phyloP scores from a whole-genome alignment of 805 yeast genomes.

The Priceomyces castillae region DNA sequence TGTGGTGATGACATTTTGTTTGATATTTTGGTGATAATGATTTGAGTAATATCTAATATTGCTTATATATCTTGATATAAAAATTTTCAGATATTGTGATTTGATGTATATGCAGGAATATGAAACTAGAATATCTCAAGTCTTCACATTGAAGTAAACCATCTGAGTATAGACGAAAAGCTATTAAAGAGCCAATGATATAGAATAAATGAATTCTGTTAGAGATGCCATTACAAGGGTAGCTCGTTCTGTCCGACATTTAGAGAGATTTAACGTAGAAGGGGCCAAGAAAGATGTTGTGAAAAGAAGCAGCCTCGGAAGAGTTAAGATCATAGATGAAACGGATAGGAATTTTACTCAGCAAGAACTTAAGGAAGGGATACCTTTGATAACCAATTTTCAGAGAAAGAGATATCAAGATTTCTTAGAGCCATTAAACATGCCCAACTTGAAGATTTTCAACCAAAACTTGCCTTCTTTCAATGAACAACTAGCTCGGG shows the following conservation, averaged over 20 bases:
- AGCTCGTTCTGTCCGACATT: conserved; percentile 28
- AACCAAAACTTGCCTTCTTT: conserved; percentile 22
- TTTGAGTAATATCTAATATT: not conserved
- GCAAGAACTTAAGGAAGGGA: conserved; percentile 10
- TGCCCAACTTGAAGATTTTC: conserved; percentile 31
- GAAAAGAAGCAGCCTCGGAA: not conserved
- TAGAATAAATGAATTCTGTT: conserved; percentile 25
- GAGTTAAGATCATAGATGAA: conserved; percentile 1
- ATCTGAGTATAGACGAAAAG: too few relatives aligned
- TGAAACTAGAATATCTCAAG: too few relatives aligned
- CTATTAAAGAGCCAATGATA: conserved; percentile 2
- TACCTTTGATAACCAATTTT: conserved; percentile 13
- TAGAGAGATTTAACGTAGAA: conserved; percentile 16
- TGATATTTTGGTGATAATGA: not conserved
- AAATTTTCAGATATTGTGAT: not conserved
- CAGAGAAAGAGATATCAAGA: conserved; percentile 26
- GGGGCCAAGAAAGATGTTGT: not conserved
- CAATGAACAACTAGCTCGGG: conserved; percentile 22
- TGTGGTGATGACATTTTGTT: conserved; percentile 45
- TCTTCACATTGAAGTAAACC: too few relatives aligned
- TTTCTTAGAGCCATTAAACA: conserved; percentile 33
- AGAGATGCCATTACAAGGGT: conserved; percentile 34
- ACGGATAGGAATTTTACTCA: conserved; percentile 10
- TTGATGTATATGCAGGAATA: not conserved
- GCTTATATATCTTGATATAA: not conserved